A percentile compares a stretch with the other conserved stretches of the same genome.
Conservation (phyloP, 768 basidiomycete species). For the Leccinellum albellum region DNA sequence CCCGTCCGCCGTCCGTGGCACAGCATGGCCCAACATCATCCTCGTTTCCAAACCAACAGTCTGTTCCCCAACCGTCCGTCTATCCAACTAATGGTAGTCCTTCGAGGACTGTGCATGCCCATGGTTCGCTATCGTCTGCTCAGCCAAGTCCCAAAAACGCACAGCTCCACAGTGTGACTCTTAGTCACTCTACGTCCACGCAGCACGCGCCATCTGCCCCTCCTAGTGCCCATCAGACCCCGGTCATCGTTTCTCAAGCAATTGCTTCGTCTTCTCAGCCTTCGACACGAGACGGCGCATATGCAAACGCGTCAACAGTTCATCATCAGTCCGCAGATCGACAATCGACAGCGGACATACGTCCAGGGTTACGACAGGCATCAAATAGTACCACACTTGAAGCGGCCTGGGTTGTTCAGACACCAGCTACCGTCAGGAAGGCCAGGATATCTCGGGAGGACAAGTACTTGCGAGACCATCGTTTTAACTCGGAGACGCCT, state of each 20-base stretch:
- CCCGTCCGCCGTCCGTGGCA: slow-evolving; percentile 23
- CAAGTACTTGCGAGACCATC: slow-evolving; percentile 26
- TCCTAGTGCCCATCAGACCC: slow-evolving; percentile 21
- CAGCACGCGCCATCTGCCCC: slow-evolving; percentile 20
- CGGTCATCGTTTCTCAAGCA: slow-evolving; percentile 17
- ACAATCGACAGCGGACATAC: slow-evolving; percentile 4
- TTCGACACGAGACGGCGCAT: slow-evolving; percentile 21
- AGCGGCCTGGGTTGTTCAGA: slow-evolving; percentile 33
- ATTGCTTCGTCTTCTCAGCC: slow-evolving; percentile 26
- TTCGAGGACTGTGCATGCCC: slow-evolving; percentile 11
- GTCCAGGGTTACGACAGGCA: slow-evolving; percentile 11
- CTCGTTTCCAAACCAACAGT: slow-evolving; percentile 12
- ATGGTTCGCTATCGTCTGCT: slow-evolving; percentile 10
- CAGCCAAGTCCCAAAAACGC: slow-evolving; percentile 25
- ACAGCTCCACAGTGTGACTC: slow-evolving; percentile 15
- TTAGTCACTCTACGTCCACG: slow-evolving; percentile 2
- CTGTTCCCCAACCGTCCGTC: slow-evolving; percentile 19
- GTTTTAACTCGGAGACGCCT: slow-evolving; percentile 15
- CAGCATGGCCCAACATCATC: slow-evolving; percentile 7
- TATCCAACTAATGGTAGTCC: slow-evolving; percentile 13
- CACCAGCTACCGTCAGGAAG: slow-evolving; percentile 19
- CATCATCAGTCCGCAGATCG: slow-evolving; percentile 16
- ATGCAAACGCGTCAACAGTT: slow-evolving; percentile 3
- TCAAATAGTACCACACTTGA: slow-evolving; percentile 23
- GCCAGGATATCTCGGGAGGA: slow-evolving; percentile 25